Conservation (phyloP, 306 rosid species). For the Quercus engelmannii region DNA sequence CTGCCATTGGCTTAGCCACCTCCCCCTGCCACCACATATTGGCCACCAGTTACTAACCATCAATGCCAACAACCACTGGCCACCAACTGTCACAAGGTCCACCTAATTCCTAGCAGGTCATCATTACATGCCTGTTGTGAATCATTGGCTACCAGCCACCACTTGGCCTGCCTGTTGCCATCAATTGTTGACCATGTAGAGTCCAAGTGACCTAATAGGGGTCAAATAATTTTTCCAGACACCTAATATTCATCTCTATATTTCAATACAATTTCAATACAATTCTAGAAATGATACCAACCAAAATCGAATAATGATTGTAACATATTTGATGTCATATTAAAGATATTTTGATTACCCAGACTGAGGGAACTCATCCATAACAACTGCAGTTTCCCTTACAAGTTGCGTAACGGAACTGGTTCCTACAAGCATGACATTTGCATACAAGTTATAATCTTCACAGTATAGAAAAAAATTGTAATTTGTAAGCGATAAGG, state of each 20-base stretch:
- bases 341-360: slow-evolving; percentile 50
- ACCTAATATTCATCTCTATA: not conserved
- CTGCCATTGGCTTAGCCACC: too few species aligned
- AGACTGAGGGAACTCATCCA: slow-evolving; percentile 98
- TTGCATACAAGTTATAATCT: not conserved
- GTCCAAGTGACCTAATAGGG: not conserved
- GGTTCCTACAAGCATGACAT: slow-evolving; percentile 57
- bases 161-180: too few species aligned
- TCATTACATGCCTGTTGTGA: too few species aligned
- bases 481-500: not conserved
- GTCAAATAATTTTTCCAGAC: not conserved
- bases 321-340: not conserved
- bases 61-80: too few species aligned
- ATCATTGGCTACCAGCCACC: too few species aligned
- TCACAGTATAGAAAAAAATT: not conserved
- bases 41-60: too few species aligned
- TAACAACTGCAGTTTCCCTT: slow-evolving; percentile 94
- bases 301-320: not conserved
- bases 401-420: slow-evolving; percentile 95
- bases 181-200: not conserved
- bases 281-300: not conserved
- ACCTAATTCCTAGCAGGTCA: too few species aligned
- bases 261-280: not conserved
- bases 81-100: too few species aligned
- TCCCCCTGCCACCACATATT: too few species aligned